phyloP scores from a whole-genome alignment of 1,139 yeast species.

The Arxiozyma telluris region DNA sequence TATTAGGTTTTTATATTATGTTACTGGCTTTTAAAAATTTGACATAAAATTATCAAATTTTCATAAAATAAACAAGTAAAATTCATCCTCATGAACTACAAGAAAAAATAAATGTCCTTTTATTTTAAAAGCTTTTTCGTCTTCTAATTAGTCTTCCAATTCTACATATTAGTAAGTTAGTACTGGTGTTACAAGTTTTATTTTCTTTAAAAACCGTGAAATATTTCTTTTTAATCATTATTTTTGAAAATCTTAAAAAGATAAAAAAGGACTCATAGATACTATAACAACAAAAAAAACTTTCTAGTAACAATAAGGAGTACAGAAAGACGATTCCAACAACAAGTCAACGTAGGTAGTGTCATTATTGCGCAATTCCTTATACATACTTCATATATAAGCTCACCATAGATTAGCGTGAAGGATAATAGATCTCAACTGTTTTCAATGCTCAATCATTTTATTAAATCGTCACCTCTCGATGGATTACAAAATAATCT shows the following conservation, averaged over 20 bases:
- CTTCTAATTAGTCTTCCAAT: too few relatives aligned
- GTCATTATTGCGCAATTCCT: not conserved
- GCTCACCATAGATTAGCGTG: not conserved
- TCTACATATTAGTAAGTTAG: not conserved
- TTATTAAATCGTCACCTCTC: constrained; percentile 3
- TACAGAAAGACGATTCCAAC: too few relatives aligned
- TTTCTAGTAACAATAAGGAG: too few relatives aligned
- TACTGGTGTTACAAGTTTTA: not conserved
- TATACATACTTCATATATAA: too few relatives aligned
- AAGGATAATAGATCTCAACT: not conserved
- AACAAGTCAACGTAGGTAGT: not conserved
- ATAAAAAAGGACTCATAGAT: not conserved
- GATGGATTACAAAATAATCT: constrained; percentile 2
- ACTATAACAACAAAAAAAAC: too few relatives aligned
- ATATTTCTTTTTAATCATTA: not conserved
- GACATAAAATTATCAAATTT: too few relatives aligned
- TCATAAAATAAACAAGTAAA: not conserved
- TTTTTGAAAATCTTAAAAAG: not conserved
- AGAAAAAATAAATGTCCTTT: too few relatives aligned
- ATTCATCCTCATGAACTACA: not conserved
- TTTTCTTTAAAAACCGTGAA: not conserved
- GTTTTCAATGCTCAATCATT: not conserved
- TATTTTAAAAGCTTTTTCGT: not conserved
- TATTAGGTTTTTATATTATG: too few relatives aligned
- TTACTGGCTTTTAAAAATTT: too few relatives aligned